Evolutionary conservation across 2,329 filamentous ascomycete species (phyloP), one percentile per base, ranked within the genome.

Genomic region (Furcasterigmium furcatum): DNA sequence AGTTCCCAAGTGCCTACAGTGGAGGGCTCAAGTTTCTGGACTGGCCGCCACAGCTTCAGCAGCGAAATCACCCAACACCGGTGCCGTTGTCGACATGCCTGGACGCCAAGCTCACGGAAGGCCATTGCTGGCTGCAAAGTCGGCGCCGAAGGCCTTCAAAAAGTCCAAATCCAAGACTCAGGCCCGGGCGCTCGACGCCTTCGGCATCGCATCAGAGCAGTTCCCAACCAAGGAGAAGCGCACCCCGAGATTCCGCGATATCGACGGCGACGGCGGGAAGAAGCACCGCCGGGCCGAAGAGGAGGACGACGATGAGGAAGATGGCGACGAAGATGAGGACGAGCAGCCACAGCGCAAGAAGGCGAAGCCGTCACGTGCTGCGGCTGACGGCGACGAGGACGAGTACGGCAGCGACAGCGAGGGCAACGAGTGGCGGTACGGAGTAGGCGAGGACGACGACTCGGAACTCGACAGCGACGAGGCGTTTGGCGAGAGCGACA

Each of bases 401-500:
- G 87, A 91, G 47, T 82, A 85, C 52, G 88, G 88, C 9, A 91
- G 85, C 55, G 91, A 96, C 59, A 89, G 86, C 49, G 88, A 91
- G 49, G 91, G 90, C 19, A 88, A 95, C 57, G 83, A 88, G 58
- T 96, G 90, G 90, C 84, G 78, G 41, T 73, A 95, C 42, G 91
- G 91, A 21, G 73, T 71, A 19, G 71, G 70, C 14, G 76, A 77
- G 25, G 80, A 83, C 30, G 76, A 83, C 18, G 80, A 84, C 54
- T 84, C 80, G 5, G 80, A 84, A 48, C 78, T 84, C 44, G 82
- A 84, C 53, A 82, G 78, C 55, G 80, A 84, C 60, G 89, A 95
- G 58, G 91, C 92, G 3, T 90, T 96, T 73, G 88, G 90, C 4
- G 85, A 88, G 53, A 94, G 88, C 57, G 91, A 96, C 58, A 85